Evolutionary conservation across 2,329 filamentous ascomycete species (phyloP), one percentile per base, ranked within the genome.

Genomic region (Drechslerella dactyloides): DNA sequence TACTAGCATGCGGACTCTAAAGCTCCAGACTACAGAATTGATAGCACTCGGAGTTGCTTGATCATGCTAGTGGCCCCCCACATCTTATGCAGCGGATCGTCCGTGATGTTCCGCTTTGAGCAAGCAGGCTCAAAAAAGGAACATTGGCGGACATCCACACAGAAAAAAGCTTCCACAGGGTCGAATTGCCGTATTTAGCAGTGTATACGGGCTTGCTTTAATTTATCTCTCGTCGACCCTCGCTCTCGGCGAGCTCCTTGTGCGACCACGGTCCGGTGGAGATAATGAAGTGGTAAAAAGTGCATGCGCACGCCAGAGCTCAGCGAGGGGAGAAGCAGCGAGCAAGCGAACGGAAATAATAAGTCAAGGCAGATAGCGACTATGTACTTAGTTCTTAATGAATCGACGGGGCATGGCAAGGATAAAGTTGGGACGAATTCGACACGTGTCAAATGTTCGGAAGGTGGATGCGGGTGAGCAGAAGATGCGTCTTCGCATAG

Each of bases 31-130:
- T 4, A 33, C 27, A 8, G n/a, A n/a, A n/a, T n/a, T n/a, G n/a
- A n/a, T 33, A 33, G 27, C 27, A 8, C 8, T 8, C 4, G 8
- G 27, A 33, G 27, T 8, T 33, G 27, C 27, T 48, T 21, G n/a
- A 23, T 21, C 23, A 24, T 42, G 33, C 23, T 24, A 10, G 48
- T 44, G 57, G 42, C 58, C 62, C 59, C 66, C 66, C 59, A 70
- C 66, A 50, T 55, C 58, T 59, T 17, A 40, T 70, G 66, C 59
- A 70, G 46, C 66, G 48, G 66, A 70, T 70, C 66, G 53, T 59
- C 66, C 53, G 66, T 59, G 50, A 70, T 63, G 64, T 64, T 64
- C 66, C 66, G 66, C 62, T 63, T 70, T 64, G 50, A 60, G 66
- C 63, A 58, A 48, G 50, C 58, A 60, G 24, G n/a, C 23, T 53